A percentile compares a stretch with the other conserved stretches of the same genome.
phyloP scores from a whole-genome alignment of 768 basidiomycete genomes.

The Agrocybe pediades region DNA sequence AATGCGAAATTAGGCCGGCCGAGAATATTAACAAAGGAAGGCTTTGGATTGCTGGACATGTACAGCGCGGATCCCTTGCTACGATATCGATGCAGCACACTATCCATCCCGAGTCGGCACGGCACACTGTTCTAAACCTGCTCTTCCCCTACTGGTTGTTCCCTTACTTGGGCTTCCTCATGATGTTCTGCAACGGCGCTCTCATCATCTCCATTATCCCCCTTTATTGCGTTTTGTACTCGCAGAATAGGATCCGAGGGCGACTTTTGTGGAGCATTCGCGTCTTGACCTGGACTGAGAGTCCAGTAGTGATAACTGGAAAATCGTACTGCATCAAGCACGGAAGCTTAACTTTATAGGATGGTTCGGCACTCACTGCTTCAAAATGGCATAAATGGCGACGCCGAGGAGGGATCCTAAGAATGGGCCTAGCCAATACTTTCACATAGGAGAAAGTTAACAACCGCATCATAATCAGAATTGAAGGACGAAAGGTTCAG shows the following conservation, averaged over 20 bases:
- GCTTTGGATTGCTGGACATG: not conserved
- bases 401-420: slow-evolving; percentile 65
- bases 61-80: not conserved
- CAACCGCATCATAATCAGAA: too few species aligned
- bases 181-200: not conserved
- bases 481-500: not conserved
- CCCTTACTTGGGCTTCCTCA: not conserved
- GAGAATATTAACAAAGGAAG: too few species aligned
- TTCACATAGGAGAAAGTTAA: slow-evolving; percentile 6
- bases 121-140: too few species aligned
- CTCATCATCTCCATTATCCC: not conserved
- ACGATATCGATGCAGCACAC: not conserved
- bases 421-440: slow-evolving; percentile 76
- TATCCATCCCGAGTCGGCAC: too few species aligned
- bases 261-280: not conserved
- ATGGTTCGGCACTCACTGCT: too few species aligned
- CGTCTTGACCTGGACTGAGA: not conserved
- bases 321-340: too few species aligned
- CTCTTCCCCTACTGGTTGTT: too few species aligned
- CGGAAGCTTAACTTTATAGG: too few species aligned
- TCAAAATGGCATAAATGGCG: slow-evolving; percentile 58
- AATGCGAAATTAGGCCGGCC: too few species aligned
- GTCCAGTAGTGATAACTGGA: too few species aligned
- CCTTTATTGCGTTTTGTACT: too few species aligned
- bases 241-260: not conserved